A percentile compares a stretch with the other conserved stretches of the same genome.
Evolutionary conservation across 805 yeast genomes (phyloP).

Genomic region (Candida mattraensis): DNA sequence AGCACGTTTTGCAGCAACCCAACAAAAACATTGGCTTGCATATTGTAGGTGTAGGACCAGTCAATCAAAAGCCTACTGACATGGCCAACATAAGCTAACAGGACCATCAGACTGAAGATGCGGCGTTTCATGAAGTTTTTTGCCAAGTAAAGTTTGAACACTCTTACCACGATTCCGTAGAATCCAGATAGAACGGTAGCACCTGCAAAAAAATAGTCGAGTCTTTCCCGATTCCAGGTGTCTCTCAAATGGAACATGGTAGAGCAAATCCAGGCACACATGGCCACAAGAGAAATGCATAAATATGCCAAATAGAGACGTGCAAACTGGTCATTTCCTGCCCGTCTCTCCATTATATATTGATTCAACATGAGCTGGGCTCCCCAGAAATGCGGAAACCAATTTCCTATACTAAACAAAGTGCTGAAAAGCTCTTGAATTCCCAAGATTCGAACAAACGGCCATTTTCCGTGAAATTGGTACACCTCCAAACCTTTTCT

Average conservation of each 20-base stretch:
- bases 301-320: constrained; percentile 39
- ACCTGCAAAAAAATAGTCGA: constrained; percentile 94
- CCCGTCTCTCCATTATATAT: constrained; percentile 17
- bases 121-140: constrained; percentile 30
- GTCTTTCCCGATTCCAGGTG: constrained; percentile 69
- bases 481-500: constrained; percentile 50
- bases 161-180: constrained; percentile 63
- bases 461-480: constrained; percentile 99
- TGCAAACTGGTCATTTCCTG: constrained; percentile 26
- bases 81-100: constrained; percentile 59
- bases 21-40: constrained; percentile 80
- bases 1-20: constrained; percentile 73
- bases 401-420: constrained; percentile 71
- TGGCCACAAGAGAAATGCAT: constrained; percentile 61
- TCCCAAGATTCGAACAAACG: constrained; percentile 74
- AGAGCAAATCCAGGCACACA: constrained; percentile 87
- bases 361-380: constrained; percentile 34
- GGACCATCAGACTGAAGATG: constrained; percentile 42
- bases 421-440: constrained; percentile 83
- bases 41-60: constrained; percentile 93
- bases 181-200: constrained; percentile 80
- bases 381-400: constrained; percentile 61
- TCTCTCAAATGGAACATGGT: constrained; percentile 89
- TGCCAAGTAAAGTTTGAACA: constrained; percentile 53
- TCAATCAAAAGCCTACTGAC: constrained; percentile 61